Percentiles rank a stretch among this genome's conserved stretches.
phyloP scores from a whole-genome alignment of 768 basidiomycete species.

The Lactifluus echinatus region DNA sequence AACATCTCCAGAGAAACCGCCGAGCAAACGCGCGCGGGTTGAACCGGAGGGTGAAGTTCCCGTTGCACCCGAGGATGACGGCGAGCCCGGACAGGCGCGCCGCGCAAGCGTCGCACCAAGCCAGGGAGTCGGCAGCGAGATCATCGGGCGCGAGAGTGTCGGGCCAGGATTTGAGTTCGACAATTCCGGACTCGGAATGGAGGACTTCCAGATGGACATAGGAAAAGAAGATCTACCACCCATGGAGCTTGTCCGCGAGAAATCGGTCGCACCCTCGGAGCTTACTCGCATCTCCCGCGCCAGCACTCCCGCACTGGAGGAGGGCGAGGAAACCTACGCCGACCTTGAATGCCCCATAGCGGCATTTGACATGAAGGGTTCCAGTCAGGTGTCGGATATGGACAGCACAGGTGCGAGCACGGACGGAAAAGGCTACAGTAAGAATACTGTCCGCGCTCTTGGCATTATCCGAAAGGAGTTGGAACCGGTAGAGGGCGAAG shows the following conservation, averaged over 20 bases:
- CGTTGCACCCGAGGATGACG: slow-evolving; percentile 29
- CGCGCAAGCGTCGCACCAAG: slow-evolving; percentile 57
- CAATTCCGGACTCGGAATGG: slow-evolving; percentile 45
- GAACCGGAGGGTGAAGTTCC: slow-evolving; percentile 34
- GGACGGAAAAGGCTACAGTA: slow-evolving; percentile 73
- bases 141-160: slow-evolving; percentile 35
- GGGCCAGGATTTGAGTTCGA: slow-evolving; percentile 44
- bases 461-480: slow-evolving; percentile 67
- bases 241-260: slow-evolving; percentile 32
- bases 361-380: slow-evolving; percentile 63
- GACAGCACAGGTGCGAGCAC: slow-evolving; percentile 32
- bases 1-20: slow-evolving; percentile 44
- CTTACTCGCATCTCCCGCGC: slow-evolving; percentile 50
- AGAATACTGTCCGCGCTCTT: slow-evolving; percentile 82
- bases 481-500: slow-evolving; percentile 41
- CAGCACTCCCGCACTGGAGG: slow-evolving; percentile 61
- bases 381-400: slow-evolving; percentile 34
- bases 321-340: slow-evolving; percentile 58
- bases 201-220: slow-evolving; percentile 68
- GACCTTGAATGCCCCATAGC: slow-evolving; percentile 71
- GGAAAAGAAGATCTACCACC: slow-evolving; percentile 39
- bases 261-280: slow-evolving; percentile 46
- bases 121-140: slow-evolving; percentile 45
- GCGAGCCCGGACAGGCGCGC: slow-evolving; percentile 66
- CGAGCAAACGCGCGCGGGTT: slow-evolving; percentile 52